Evolutionary conservation across 2,329 filamentous ascomycete species (phyloP).

Genomic region (Pseudogymnoascus sp.): DNA sequence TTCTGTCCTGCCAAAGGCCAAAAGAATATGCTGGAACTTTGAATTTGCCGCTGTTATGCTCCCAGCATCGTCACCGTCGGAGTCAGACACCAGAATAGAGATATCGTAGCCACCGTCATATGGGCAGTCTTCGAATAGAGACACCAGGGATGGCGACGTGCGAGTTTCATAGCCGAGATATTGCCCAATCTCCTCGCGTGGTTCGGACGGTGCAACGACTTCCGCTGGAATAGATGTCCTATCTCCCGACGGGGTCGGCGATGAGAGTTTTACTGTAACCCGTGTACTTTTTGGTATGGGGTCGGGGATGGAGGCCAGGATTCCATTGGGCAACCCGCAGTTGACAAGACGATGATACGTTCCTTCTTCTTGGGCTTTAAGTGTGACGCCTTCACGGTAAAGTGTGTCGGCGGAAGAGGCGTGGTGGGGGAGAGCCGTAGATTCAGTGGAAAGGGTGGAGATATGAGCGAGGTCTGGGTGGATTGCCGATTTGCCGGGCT

Average conservation of each 20-base stretch:
- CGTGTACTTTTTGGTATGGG: conserved; percentile 60
- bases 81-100: conserved; percentile 76
- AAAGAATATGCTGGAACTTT: conserved; percentile 60
- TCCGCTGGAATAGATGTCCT: conserved; percentile 35
- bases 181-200: conserved; percentile 68
- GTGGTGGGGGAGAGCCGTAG: conserved; percentile 48
- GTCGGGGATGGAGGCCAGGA: conserved; percentile 20
- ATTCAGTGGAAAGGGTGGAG: not conserved
- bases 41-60: conserved; percentile 24
- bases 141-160: conserved; percentile 55
- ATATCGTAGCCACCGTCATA: conserved; percentile 74
- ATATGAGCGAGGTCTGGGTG: conserved; percentile 3
- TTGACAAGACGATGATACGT: conserved; percentile 10
- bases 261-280: conserved; percentile 59
- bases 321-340: conserved; percentile 10
- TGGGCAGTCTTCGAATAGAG: conserved; percentile 67
- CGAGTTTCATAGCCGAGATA: conserved; percentile 80
- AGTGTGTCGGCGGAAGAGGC: conserved; percentile 69
- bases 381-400: conserved; percentile 69
- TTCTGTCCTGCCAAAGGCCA: conserved; percentile 74
- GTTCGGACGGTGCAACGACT: conserved; percentile 58
- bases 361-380: conserved; percentile 26
- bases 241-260: conserved; percentile 19
- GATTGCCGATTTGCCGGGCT: conserved; percentile 23
- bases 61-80: conserved; percentile 44